Evolutionary conservation across 371 early-diverging fungal genomes (phyloP).

Genomic region (Mucor velutinosus): DNA sequence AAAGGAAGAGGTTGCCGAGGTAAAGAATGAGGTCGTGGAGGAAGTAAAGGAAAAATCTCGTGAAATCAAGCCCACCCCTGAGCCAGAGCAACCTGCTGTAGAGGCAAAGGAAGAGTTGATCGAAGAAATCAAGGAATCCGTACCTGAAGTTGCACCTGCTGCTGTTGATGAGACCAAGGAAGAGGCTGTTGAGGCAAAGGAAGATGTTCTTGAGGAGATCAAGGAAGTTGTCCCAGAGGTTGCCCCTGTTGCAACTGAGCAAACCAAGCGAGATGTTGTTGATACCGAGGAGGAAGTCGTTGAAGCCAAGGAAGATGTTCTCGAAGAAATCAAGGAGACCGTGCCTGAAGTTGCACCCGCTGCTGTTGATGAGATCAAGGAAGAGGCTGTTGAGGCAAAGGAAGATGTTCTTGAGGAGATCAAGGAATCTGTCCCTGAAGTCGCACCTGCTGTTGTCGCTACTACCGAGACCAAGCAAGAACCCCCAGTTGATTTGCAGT

Average conservation of each 20-base stretch:
- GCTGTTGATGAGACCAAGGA: constrained; percentile 1
- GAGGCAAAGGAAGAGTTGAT: constrained; percentile 24
- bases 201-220: constrained; percentile 10
- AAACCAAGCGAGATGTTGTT: constrained; percentile 9
- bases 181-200: constrained; percentile 1
- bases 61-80: constrained; percentile 17
- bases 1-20: constrained; percentile 11
- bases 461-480: constrained; percentile 8
- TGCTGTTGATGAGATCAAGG: constrained; percentile 22
- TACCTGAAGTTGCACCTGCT: constrained; percentile 8
- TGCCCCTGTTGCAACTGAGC: constrained; percentile 4
- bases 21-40: constrained; percentile 13
- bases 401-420: constrained; percentile 15
- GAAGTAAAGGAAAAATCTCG: constrained; percentile 13
- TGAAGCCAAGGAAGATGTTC: constrained; percentile 22
- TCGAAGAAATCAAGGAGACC: constrained; percentile 14
- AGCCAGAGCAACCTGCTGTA: constrained; percentile 24
- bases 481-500: constrained; percentile 9
- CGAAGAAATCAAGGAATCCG: constrained; percentile 18
- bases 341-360: constrained; percentile 16
- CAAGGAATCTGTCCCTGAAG: constrained; percentile 5
- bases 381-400: constrained; percentile 28
- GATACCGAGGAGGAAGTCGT: constrained; percentile 25
- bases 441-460: constrained; percentile 4
- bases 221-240: constrained; percentile 20